phyloP scores from a whole-genome alignment of 352 stramenopile genomes.

The Pythium chondricola region DNA sequence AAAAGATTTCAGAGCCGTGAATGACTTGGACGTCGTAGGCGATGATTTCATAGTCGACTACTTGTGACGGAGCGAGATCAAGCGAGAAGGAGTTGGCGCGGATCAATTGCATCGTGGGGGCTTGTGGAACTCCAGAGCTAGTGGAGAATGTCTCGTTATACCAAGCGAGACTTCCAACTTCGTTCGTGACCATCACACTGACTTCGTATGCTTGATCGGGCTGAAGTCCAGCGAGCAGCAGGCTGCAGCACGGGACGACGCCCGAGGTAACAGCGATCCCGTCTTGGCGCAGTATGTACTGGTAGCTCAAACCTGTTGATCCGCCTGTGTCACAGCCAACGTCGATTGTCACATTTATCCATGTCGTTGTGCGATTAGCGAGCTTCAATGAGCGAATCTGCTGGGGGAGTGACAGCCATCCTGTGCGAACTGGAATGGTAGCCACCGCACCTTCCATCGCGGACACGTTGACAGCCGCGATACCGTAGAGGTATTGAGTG shows the following conservation, averaged over 20 bases:
- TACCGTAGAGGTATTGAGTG: conserved; percentile 40
- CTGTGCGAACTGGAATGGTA: conserved; percentile 22
- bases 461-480: conserved; percentile 35
- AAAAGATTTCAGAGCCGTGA: not conserved
- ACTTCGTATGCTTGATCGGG: conserved; percentile 24
- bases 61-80: conserved; percentile 6
- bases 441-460: conserved; percentile 28
- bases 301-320: conserved; percentile 20
- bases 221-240: conserved; percentile 24
- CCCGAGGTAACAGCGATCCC: conserved; percentile 9
- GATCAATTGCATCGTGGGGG: conserved; percentile 13
- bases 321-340: conserved; percentile 38
- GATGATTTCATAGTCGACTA: conserved; percentile 30
- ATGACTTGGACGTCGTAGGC: conserved; percentile 23
- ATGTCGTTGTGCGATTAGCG: conserved; percentile 11
- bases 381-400: conserved; percentile 20
- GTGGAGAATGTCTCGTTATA: conserved; percentile 21
- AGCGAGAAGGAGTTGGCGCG: conserved; percentile 40
- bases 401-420: conserved; percentile 21
- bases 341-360: conserved; percentile 30
- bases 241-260: conserved; percentile 39
- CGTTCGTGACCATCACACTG: conserved; percentile 25
- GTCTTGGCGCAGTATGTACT: conserved; percentile 24
- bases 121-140: conserved; percentile 24
- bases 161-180: conserved; percentile 15